Conservation (phyloP, 306 rosid species). For the Ochetophila trinervis region DNA sequence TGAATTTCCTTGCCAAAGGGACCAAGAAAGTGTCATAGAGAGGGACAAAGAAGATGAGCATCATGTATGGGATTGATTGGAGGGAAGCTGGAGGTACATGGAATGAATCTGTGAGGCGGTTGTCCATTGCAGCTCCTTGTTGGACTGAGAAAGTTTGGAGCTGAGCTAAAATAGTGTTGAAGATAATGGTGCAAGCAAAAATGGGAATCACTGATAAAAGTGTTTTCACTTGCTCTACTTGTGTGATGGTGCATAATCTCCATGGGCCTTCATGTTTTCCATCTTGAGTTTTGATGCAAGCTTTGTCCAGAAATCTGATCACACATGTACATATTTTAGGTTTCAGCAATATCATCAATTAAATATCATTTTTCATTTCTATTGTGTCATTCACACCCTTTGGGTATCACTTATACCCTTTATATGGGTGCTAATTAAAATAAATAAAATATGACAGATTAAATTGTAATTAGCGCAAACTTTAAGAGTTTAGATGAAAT, state of each 20-base stretch:
- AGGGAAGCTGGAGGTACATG: constrained; percentile 89
- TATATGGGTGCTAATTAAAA: no score
- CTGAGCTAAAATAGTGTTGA: constrained; percentile 95
- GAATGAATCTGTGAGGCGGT: constrained; percentile 58
- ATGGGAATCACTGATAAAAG: constrained; percentile 77
- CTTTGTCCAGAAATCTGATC: constrained; percentile 85
- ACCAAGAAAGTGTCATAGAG: constrained; percentile 77
- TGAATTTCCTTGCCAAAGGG: constrained; percentile 71
- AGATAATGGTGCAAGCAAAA: constrained; percentile 89
- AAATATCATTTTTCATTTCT: no score
- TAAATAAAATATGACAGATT: no score
- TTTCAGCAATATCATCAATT: no score
- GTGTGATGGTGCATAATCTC: constrained; percentile 66
- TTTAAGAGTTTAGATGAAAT: no score
- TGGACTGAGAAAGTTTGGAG: constrained; percentile 98
- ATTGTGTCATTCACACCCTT: no score
- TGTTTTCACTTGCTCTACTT: constrained; percentile 80
- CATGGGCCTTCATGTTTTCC: constrained; percentile 69
- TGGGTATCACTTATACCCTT: no score
- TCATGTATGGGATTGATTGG: constrained; percentile 82
- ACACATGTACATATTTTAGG: no score
- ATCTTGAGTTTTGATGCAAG: constrained; percentile 56
- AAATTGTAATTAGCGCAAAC: no score
- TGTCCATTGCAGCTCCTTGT: constrained; percentile 86
- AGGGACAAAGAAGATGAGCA: constrained; percentile 78